Evolutionary conservation across 352 stramenopile genomes (phyloP), one percentile per base, ranked within the genome.

Genomic region (Phytophthora palmivora): DNA sequence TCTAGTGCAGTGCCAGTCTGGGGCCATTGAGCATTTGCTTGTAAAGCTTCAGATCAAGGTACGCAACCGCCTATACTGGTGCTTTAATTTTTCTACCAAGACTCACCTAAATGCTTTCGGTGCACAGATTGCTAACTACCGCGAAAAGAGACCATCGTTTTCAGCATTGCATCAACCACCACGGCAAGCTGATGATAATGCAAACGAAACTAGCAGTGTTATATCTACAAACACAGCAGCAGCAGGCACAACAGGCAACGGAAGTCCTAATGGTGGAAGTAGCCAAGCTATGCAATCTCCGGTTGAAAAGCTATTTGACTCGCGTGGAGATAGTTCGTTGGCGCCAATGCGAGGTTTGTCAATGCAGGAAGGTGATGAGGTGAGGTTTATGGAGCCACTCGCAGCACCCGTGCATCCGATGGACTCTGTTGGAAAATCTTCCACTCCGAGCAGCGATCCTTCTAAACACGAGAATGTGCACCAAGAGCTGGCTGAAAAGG

Each of bases 31-130:
- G 63, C 74, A 95, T 28, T 69, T 98, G n/a, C 74, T 98, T 10
- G 84, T 97, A 32, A 82, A 82, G 49, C 63, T 98, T 30, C 89
- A 98, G 63, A 76, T 96, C 43, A 98, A 97, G 67, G 92, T 97
- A 63, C 6, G 46, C 26, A 28, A 28, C 16, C 18, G n/a, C n/a
- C n/a, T n/a, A n/a, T n/a, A n/a, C 16, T 45, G 30, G 18, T 57
- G 36, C 4, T 19, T 10, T 21, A 49, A 11, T 34, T 34, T 22
- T 12, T 6, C n/a, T 41, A n/a, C n/a, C n/a, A n/a, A 50, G 28
- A 14, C 16, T 34, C 4, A 21, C 18, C 30, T 12, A 11, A 2
- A 5, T 70, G 59, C 49, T 12, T 65, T 21, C 16, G 32, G 22
- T 41, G 19, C 57, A 21, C 74, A 97, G 87, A 94, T 92, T 67